Percentiles rank a stretch among this genome's conserved stretches.
Evolutionary conservation across 305 asterid genomes (phyloP).

Genomic region (Plantago lanceolata): DNA sequence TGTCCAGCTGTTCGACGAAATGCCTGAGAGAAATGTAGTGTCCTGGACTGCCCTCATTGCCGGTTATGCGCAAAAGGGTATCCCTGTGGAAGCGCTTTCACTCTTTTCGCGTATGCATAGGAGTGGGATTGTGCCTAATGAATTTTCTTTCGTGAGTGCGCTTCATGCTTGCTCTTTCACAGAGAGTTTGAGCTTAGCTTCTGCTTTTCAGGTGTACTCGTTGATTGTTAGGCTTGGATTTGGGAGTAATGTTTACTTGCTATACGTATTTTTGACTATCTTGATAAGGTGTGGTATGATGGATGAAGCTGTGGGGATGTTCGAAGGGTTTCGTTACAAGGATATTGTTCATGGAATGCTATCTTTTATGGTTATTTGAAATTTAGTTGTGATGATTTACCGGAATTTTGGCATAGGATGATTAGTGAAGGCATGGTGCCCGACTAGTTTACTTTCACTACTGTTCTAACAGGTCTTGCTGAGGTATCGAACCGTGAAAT

Average conservation of each 20-base stretch:
- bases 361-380: slow-evolving; percentile 53
- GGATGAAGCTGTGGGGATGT: slow-evolving; percentile 45
- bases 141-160: slow-evolving; percentile 58
- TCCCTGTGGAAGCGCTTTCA: slow-evolving; percentile 42
- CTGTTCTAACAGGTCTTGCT: slow-evolving; percentile 61
- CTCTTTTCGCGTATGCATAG: slow-evolving; percentile 48
- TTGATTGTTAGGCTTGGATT: slow-evolving; percentile 55
- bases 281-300: slow-evolving; percentile 48
- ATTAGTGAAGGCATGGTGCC: slow-evolving; percentile 44
- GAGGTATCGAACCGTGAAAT: slow-evolving; percentile 48
- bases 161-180: slow-evolving; percentile 60
- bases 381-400: slow-evolving; percentile 32
- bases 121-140: slow-evolving; percentile 45
- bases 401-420: slow-evolving; percentile 53
- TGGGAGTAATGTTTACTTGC: slow-evolving; percentile 42
- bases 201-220: slow-evolving; percentile 48
- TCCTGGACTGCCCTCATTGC: slow-evolving; percentile 67
- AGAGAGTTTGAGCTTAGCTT: slow-evolving; percentile 35
- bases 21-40: slow-evolving; percentile 51
- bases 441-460: slow-evolving; percentile 59
- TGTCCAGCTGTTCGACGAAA: slow-evolving; percentile 56
- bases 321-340: slow-evolving; percentile 35
- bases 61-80: slow-evolving; percentile 56
- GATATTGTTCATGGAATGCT: slow-evolving; percentile 77
- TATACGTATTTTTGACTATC: slow-evolving; percentile 49